A percentile compares a stretch with the other conserved stretches of the same genome.
Evolutionary conservation across 352 stramenopile species (phyloP).

Genomic region (Globisporangium radiosum): DNA sequence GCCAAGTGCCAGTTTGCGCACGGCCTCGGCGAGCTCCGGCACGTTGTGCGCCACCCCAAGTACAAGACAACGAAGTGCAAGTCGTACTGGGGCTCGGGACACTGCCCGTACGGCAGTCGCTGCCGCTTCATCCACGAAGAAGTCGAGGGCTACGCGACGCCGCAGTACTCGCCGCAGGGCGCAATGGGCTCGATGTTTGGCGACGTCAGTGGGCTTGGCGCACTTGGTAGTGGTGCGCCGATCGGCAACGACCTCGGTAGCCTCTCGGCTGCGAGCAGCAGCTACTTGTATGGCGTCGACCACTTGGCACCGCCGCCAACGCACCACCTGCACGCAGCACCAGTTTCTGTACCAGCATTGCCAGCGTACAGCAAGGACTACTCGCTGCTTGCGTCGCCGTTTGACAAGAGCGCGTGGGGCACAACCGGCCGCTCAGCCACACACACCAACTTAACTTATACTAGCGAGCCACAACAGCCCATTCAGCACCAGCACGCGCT

Average conservation of each 20-base stretch:
- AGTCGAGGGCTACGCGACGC: conserved; percentile 45
- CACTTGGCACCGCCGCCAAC: conserved; percentile 13
- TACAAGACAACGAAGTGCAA: conserved; percentile 92
- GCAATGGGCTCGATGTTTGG: conserved; percentile 52
- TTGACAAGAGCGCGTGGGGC: conserved; percentile 53
- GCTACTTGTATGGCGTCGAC: conserved; percentile 21
- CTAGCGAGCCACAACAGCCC: conserved; percentile 15
- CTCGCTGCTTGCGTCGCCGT: conserved; percentile 43
- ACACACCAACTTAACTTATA: conserved; percentile 42
- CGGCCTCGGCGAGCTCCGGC: conserved; percentile 67
- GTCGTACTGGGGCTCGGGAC: conserved; percentile 85
- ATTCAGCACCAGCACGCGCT: conserved; percentile 3
- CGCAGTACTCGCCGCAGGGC: conserved; percentile 45
- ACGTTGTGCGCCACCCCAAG: conserved; percentile 85
- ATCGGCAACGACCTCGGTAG: conserved; percentile 14
- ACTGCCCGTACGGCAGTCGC: conserved; percentile 81
- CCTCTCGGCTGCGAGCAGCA: conserved; percentile 17
- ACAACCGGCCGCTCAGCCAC: conserved; percentile 8
- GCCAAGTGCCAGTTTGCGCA: conserved; percentile 87
- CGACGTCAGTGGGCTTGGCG: conserved; percentile 13
- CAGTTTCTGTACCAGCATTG: conserved; percentile 20
- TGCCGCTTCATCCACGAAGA: conserved; percentile 88
- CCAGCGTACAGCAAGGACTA: conserved; percentile 55
- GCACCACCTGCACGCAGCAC: conserved; percentile 13
- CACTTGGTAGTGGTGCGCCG: conserved; percentile 24